Base-by-base conservation (phyloP, 768 basidiomycete genomes). In the Tricholoma furcatifolium region DNA sequence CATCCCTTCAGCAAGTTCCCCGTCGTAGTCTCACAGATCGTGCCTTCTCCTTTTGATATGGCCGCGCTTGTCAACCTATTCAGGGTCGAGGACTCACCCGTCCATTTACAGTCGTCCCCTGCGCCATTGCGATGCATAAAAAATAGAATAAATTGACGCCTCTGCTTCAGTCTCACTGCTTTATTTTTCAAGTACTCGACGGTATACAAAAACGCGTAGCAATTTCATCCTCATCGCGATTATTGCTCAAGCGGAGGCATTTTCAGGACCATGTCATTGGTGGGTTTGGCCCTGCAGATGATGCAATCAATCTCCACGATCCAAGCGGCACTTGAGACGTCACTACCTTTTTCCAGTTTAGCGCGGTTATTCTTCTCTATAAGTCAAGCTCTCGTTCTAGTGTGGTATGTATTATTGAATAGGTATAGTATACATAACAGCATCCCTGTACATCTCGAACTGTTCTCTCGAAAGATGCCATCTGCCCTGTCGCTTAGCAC, bases 401-500 rank as follows among this genome's bases (percentile, higher is more conserved):
- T 35, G 23, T 30, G 27, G 8, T 17, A 17, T 24, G 15, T n/a
- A n/a, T n/a, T n/a, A n/a, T n/a, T n/a, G 43, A 36, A 51, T 38
- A 24, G 24, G 42, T 43, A 24, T 51, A 41, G 34, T 42, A 50
- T 42, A 36, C 12, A 35, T 43, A 44, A 27, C 27, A 27, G 27
- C 7, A 43, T 44, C n/a, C 40, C 21, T 20, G 48, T 24, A 31
- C 32, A 35, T 18, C n/a, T 35, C 30, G 32, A 36, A 27, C 31
- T 15, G 15, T 39, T 39, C 15, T n/a, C 38, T 39, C 27, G 27
- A 27, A 27, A 27, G 27, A 27, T 27, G 27, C 27, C 27, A 27
- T 11, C 36, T 18, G 18, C 14, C 36, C 18, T 38, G 36, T 38
- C 18, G 36, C 36, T 43, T 54, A 80, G 59, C 80, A 81, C 50